Percentiles rank a stretch among this genome's conserved stretches.
These are phyloP conservation scores for Trametes pubescens DNA, from an alignment of 1,284 basidiomycete species.

Conservation along the genomic window DNA sequence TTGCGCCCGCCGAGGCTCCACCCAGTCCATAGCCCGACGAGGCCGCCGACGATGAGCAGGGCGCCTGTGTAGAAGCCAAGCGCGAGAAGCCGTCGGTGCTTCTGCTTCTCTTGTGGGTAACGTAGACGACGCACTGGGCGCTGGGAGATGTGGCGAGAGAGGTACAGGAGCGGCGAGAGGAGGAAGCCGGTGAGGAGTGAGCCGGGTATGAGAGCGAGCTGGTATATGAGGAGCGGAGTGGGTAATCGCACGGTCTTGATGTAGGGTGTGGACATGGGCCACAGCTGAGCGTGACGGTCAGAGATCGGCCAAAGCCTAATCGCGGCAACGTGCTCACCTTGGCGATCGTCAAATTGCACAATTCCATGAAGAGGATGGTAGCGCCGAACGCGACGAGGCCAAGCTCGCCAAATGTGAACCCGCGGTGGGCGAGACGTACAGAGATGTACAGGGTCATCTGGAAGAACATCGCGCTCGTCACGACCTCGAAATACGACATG, in stretches of 20 bases:
- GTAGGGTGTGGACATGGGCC: constrained; percentile 82
- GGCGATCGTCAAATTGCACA: constrained; percentile 82
- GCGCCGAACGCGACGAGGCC: constrained; percentile 89
- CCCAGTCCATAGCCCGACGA: constrained; percentile 93
- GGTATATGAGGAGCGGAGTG: constrained; percentile 91
- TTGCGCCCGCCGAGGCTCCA: constrained; percentile 89
- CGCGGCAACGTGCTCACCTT: constrained; percentile 58
- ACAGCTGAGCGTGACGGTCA: constrained; percentile 60
- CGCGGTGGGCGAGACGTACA: constrained; percentile 88
- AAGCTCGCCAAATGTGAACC: constrained; percentile 95
- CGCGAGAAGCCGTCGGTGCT: constrained; percentile 87
- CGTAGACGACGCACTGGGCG: constrained; percentile 89
- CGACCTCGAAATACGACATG: constrained; percentile 81
- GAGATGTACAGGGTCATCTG: constrained; percentile 93
- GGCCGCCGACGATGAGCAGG: constrained; percentile 79
- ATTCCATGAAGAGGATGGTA: constrained; percentile 88
- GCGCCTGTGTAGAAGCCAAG: constrained; percentile 87
- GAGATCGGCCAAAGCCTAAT: background rate
- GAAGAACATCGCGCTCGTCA: constrained; percentile 83
- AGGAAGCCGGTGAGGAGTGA: constrained; percentile 92
- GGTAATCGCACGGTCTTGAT: constrained; percentile 95
- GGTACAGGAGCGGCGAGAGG: constrained; percentile 92
- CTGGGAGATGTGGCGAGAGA: constrained; percentile 93
- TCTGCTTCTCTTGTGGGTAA: constrained; percentile 88
- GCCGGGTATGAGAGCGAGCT: constrained; percentile 93